These are phyloP conservation scores for Tylopilus subfusipes DNA, from an alignment of 768 basidiomycete genomes.

Conservation along the genomic window DNA sequence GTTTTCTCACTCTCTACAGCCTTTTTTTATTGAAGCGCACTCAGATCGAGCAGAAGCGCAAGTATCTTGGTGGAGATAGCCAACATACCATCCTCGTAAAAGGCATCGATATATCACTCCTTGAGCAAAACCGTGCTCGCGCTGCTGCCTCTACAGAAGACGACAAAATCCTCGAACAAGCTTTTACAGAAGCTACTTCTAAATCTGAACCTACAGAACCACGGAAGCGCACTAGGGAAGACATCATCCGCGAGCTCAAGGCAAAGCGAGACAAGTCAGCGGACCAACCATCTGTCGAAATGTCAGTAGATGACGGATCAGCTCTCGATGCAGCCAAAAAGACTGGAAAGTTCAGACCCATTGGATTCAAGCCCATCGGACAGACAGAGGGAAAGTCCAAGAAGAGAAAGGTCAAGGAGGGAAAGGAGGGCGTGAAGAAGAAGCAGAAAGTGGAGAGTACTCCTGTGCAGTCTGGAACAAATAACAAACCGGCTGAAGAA, in stretches of 20 bases:
- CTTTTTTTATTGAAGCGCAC: conserved; percentile 1
- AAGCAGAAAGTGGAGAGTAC: conserved; percentile 48
- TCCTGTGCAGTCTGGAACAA: conserved; percentile 16
- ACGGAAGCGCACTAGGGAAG: conserved; percentile 75
- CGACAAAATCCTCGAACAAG: conserved; percentile 79
- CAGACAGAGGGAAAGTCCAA: conserved; percentile 41
- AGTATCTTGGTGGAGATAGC: conserved; percentile 80
- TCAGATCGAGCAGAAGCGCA: conserved; percentile 72
- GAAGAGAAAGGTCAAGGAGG: conserved; percentile 44
- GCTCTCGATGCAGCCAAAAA: conserved; percentile 37
- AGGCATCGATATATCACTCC: conserved; percentile 81
- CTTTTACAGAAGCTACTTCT: conserved; percentile 49
- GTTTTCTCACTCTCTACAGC: not conserved
- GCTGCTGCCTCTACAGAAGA: conserved; percentile 55
- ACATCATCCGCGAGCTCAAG: conserved; percentile 71
- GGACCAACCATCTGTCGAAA: conserved; percentile 11
- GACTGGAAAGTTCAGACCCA: conserved; percentile 45
- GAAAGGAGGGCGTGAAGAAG: conserved; percentile 44
- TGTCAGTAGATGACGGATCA: conserved; percentile 16
- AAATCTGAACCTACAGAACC: conserved; percentile 25
- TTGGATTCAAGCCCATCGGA: conserved; percentile 64
- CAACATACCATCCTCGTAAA: conserved; percentile 86
- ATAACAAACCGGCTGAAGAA: not conserved
- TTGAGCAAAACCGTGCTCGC: conserved; percentile 80
- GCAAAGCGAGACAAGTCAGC: conserved; percentile 41